Evolutionary conservation across 2,329 filamentous ascomycete species (phyloP), one percentile per base, ranked within the genome.

Genomic region (Trematosphaeria pertusa): DNA sequence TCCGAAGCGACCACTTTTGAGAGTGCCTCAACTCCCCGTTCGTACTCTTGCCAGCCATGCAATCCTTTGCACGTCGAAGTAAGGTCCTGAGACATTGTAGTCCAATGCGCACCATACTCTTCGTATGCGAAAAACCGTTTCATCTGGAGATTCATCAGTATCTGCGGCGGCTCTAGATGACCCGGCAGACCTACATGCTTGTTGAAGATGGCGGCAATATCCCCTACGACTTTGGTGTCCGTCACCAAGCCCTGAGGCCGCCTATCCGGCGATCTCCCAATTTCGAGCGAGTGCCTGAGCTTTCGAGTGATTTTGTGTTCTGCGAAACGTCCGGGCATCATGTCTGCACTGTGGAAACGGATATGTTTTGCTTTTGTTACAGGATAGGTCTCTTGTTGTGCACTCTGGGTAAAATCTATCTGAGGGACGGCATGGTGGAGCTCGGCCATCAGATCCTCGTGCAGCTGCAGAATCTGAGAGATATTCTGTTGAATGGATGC

Each of bases 101-200:
- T 90, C 70, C 94, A 96, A 65, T 93, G 93, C 40, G 88, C 88
- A 26, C 89, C 89, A 68, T 96, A 99, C 60, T 96, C 89, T 73
- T 96, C 89, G 67, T 99, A 99, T 38, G 87, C 79, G 65, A 89
- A 88, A 73, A 97, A 94, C 0, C 86, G 85, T 49, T 84, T 82
- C 75, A 95, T 87, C 89, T 96, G 31, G 54, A 11, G n/a, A n/a
- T n/a, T n/a, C n/a, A n/a, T n/a, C n/a, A n/a, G n/a, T n/a, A n/a
- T n/a, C n/a, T n/a, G n/a, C n/a, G n/a, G n/a, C n/a, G n/a, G n/a
- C n/a, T n/a, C n/a, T n/a, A n/a, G n/a, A n/a, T n/a, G n/a, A n/a
- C n/a, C n/a, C n/a, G n/a, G n/a, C n/a, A n/a, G n/a, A 56, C 67
- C 51, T 63, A 83, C 81, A 65, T 82, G 72, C 57, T 72, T 75